Evolutionary conservation across 441 rosid genomes (phyloP).

Genomic region (Jatropha podagrica): DNA sequence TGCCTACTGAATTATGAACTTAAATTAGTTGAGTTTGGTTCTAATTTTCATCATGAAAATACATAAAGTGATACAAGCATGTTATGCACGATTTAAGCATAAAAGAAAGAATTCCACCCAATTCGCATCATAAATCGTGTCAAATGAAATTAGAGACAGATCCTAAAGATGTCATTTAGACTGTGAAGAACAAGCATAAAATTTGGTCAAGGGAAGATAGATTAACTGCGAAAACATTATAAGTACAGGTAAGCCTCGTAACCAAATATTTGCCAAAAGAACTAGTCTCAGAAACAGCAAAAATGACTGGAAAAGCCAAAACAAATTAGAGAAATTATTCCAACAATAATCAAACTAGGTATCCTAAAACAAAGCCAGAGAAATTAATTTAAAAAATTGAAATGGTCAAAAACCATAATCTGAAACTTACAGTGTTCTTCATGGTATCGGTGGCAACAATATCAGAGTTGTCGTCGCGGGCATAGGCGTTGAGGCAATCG

Average conservation of each 20-base stretch:
- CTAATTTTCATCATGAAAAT: background rate
- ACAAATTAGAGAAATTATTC: background rate
- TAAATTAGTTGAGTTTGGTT: background rate
- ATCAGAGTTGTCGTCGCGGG: slow-evolving; percentile 66
- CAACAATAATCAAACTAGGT: background rate
- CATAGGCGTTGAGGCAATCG: slow-evolving; percentile 64
- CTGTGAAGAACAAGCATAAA: too few relatives aligned
- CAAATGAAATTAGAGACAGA: too few relatives aligned
- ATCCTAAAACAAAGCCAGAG: too few relatives aligned
- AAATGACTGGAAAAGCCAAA: background rate
- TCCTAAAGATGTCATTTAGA: too few relatives aligned
- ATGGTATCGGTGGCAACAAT: slow-evolving; percentile 94
- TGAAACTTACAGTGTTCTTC: slow-evolving; percentile 66
- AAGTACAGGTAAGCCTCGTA: too few relatives aligned
- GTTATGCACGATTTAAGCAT: background rate
- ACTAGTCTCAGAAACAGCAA: too few relatives aligned
- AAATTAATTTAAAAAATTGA: too few relatives aligned
- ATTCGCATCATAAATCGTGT: too few relatives aligned
- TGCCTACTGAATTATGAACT: background rate
- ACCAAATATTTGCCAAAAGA: too few relatives aligned
- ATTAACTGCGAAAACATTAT: too few relatives aligned
- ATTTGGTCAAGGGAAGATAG: too few relatives aligned
- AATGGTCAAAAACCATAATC: background rate
- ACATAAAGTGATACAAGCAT: background rate
- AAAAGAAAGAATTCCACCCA: too few relatives aligned